A percentile compares a stretch with the other conserved stretches of the same genome.
Conservation (phyloP, 208 protist species). For the Endotrypanum monterogeii region DNA sequence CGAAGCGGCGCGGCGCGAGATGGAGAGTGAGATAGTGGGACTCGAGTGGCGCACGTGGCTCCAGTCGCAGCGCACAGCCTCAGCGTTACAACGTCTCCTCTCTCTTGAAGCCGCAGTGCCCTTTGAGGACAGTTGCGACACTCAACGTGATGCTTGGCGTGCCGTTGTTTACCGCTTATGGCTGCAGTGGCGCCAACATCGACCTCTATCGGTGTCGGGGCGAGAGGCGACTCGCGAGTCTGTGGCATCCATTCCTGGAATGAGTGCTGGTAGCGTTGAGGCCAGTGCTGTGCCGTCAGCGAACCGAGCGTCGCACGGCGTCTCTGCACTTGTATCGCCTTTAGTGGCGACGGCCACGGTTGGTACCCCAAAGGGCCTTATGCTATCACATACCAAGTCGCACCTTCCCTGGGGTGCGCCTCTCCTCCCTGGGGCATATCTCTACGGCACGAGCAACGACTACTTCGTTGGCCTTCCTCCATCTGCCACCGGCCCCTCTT, state of each 20-base stretch:
- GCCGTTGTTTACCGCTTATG: slow-evolving; percentile 36
- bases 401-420: slow-evolving; percentile 65
- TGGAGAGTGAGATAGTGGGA: slow-evolving; percentile 60
- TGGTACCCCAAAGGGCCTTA: background rate
- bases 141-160: slow-evolving; percentile 27
- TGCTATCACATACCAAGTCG: background rate
- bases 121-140: slow-evolving; percentile 32
- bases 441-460: slow-evolving; percentile 59
- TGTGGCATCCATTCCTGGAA: background rate
- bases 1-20: slow-evolving; percentile 15
- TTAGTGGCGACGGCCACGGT: background rate
- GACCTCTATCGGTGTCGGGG: background rate
- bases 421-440: slow-evolving; percentile 61
- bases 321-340: background rate
- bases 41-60: slow-evolving; percentile 79
- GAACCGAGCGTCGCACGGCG: background rate
- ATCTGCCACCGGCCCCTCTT: slow-evolving; percentile 10
- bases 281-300: background rate
- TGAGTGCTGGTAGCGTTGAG: background rate
- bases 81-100: slow-evolving; percentile 71
- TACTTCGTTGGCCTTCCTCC: slow-evolving; percentile 64
- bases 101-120: slow-evolving; percentile 74
- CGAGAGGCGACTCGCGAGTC: background rate
- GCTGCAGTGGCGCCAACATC: slow-evolving; percentile 39
- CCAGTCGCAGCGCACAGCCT: slow-evolving; percentile 63